phyloP scores from a whole-genome alignment of 2,329 filamentous ascomycete genomes.

The Penicillium sp. region DNA sequence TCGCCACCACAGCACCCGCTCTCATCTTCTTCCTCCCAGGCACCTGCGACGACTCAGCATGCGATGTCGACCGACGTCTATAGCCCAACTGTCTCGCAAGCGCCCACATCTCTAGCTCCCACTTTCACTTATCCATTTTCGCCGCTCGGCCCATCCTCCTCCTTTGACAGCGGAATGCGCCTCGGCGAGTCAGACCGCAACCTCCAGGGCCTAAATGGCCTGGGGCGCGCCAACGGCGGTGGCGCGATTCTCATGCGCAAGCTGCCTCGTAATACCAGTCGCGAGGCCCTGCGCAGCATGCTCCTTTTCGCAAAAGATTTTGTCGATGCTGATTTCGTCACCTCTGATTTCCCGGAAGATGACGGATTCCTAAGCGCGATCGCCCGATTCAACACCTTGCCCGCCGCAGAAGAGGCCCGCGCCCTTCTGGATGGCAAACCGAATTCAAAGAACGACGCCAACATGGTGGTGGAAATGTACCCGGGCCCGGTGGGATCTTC shows the following conservation, averaged over 20 bases:
- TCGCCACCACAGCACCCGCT: slow-evolving; percentile 43
- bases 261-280: slow-evolving; percentile 63
- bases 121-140: slow-evolving; percentile 48
- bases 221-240: slow-evolving; percentile 38
- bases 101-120: slow-evolving; percentile 41
- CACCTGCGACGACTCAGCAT: slow-evolving; percentile 48
- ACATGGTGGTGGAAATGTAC: slow-evolving; percentile 62
- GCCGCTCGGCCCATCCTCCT: slow-evolving; percentile 45
- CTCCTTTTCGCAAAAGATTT: slow-evolving; percentile 70
- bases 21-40: slow-evolving; percentile 36
- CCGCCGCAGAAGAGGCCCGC: slow-evolving; percentile 65
- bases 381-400: slow-evolving; percentile 63
- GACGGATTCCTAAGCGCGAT: slow-evolving; percentile 63
- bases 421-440: slow-evolving; percentile 66
- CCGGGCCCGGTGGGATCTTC: slow-evolving; percentile 47
- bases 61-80: slow-evolving; percentile 54
- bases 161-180: slow-evolving; percentile 48
- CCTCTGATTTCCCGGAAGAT: slow-evolving; percentile 62
- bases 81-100: slow-evolving; percentile 46
- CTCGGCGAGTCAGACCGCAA: slow-evolving; percentile 44
- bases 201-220: slow-evolving; percentile 45
- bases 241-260: slow-evolving; percentile 63
- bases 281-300: slow-evolving; percentile 66
- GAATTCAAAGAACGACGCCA: slow-evolving; percentile 65
- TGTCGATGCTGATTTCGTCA: slow-evolving; percentile 63